Evolutionary conservation across 1,284 basidiomycete genomes (phyloP), one percentile per base, ranked within the genome.

Genomic region (Trametes pubescens): DNA sequence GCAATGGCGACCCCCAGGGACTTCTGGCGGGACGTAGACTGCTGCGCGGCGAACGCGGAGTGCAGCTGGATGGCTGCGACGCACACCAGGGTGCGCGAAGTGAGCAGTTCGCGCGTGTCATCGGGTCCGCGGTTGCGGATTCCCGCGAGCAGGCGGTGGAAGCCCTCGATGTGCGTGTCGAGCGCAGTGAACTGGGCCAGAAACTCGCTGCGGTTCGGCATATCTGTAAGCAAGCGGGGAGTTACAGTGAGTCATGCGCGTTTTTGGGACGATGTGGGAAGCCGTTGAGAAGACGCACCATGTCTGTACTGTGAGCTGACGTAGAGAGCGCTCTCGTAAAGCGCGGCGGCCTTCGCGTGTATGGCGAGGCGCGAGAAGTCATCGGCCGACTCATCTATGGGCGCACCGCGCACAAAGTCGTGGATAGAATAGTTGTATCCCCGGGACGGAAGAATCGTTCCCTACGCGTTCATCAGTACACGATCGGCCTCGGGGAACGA

Each of bases 271-370:
- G n/a, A 26, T 21, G 11, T 34, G 21, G 24, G 13, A 34, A 46
- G 29, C 0, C 21, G 24, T 38, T 13, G 14, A 24, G 32, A 34
- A 38, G 4, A 26, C 59, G 16, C 37, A 68, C 66, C 64, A 21
- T 44, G 44, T 10, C 65, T 55, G 21, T 61, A 67, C 54, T 66
- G 61, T 3, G 66, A 64, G 18, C 69, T 59, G 22, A 72, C 34
- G 48, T 69, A 63, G 9, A 73, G 69, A 3, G 79, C 78, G 40
- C 75, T 68, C 47, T 78, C 78, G 44, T 78, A 71, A 1, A 80
- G 60, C 14, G 77, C 70, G 1, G 76, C 72, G 0, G 78, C 77
- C 65, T 81, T 81, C 5, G 75, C 70, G n/a, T 75, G 73, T n/a
- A 77, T 61, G 1, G 77, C 74, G 7, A 73, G 69, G 4, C 68